These are phyloP conservation scores for Phytopythium litorale DNA, from an alignment of 352 stramenopile species.

Conservation along the genomic window DNA sequence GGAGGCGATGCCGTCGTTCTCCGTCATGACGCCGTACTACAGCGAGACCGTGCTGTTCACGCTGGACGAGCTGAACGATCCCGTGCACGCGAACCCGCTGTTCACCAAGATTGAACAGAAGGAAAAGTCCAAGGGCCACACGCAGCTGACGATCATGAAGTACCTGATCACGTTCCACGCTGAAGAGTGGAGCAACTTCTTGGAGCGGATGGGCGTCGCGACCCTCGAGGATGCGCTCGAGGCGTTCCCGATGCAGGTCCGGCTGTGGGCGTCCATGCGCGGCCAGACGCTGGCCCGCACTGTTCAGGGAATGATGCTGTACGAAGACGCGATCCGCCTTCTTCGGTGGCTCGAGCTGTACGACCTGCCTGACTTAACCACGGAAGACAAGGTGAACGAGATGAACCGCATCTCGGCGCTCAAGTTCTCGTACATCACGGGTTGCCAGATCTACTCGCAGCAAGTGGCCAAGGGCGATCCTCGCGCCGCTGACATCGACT, in stretches of 20 bases:
- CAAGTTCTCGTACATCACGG: constrained; percentile 89
- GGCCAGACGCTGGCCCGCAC: constrained; percentile 85
- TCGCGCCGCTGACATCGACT: constrained; percentile 87
- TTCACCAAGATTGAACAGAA: constrained; percentile 75
- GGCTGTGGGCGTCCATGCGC: constrained; percentile 80
- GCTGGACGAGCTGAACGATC: constrained; percentile 83
- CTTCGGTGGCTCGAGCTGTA: constrained; percentile 83
- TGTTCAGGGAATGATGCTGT: constrained; percentile 89
- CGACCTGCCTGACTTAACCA: constrained; percentile 48
- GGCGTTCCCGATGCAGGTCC: constrained; percentile 64
- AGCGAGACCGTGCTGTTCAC: constrained; percentile 85
- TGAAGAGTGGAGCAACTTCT: constrained; percentile 87
- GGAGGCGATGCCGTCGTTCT: constrained; percentile 86
- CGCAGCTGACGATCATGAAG: constrained; percentile 83
- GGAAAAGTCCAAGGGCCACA: constrained; percentile 64
- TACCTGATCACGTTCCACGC: constrained; percentile 87
- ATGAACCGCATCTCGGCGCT: constrained; percentile 84
- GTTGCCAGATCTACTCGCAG: constrained; percentile 85
- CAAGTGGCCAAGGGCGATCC: constrained; percentile 72
- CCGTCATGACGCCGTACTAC: constrained; percentile 88
- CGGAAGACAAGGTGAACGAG: constrained; percentile 67
- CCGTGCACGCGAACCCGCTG: constrained; percentile 75
- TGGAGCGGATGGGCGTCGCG: constrained; percentile 72
- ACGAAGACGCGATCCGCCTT: constrained; percentile 84
- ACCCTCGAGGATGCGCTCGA: constrained; percentile 70